Evolutionary conservation across 1,284 basidiomycete species (phyloP).

Genomic region (Cryptococcus floricola): DNA sequence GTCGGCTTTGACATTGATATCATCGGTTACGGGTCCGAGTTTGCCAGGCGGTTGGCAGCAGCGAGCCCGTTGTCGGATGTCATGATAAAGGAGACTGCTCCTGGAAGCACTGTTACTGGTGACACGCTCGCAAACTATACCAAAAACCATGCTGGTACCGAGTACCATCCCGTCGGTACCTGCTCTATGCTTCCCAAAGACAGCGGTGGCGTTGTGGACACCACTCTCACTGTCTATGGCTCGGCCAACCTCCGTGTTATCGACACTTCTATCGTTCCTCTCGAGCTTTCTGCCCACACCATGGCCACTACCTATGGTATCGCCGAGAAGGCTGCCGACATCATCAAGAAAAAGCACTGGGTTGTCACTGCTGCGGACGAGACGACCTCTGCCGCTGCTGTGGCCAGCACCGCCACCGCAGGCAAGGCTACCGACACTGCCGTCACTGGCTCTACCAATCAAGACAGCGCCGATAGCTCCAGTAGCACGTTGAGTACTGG

Average conservation of each 20-base stretch:
- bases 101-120: constrained; percentile 25
- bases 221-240: constrained; percentile 62
- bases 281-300: constrained; percentile 48
- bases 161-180: constrained; percentile 60
- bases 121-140: constrained; percentile 40
- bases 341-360: constrained; percentile 54
- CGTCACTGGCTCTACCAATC: neutral
- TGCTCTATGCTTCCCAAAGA: constrained; percentile 62
- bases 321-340: constrained; percentile 63
- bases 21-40: constrained; percentile 29
- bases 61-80: constrained; percentile 32
- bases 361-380: constrained; percentile 1
- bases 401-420: constrained; percentile 12
- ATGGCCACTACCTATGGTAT: constrained; percentile 61
- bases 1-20: constrained; percentile 43
- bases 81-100: constrained; percentile 30
- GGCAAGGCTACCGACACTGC: constrained; percentile 30
- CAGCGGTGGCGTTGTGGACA: constrained; percentile 64
- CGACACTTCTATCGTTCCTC: constrained; percentile 52
- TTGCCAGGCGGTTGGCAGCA: constrained; percentile 35
- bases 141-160: constrained; percentile 37
- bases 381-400: neutral
- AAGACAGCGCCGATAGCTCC: neutral
- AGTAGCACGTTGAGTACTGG: constrained; percentile 8
- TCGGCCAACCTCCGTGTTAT: constrained; percentile 53